Evolutionary conservation across 768 basidiomycete species (phyloP).

Genomic region (Suillus weaverae): DNA sequence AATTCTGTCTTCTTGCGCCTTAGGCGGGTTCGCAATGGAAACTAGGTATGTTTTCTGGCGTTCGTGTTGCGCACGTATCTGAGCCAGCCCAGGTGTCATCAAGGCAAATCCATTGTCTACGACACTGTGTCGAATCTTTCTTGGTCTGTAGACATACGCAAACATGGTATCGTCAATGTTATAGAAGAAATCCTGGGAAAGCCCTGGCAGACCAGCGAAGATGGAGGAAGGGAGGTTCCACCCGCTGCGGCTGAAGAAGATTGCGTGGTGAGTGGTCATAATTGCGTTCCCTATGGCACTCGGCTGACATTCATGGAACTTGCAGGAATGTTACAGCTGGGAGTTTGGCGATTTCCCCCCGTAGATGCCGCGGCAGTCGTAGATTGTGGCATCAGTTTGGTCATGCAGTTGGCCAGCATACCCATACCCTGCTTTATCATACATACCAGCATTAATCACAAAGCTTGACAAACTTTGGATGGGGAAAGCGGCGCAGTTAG

Average conservation of each 20-base stretch:
- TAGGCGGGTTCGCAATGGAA: conserved; percentile 91
- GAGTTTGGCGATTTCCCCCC: conserved; percentile 54
- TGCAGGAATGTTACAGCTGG: conserved; percentile 70
- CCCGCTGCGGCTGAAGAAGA: conserved; percentile 53
- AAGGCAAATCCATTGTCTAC: conserved; percentile 83
- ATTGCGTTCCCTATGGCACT: not conserved
- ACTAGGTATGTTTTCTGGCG: conserved; percentile 45
- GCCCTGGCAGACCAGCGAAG: conserved; percentile 70
- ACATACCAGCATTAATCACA: not conserved
- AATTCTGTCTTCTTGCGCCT: conserved; percentile 73
- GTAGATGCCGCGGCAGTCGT: not conserved
- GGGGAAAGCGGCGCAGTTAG: not conserved
- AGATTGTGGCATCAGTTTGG: not conserved
- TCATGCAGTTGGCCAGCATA: not conserved
- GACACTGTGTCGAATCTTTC: conserved; percentile 86
- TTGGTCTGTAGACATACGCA: conserved; percentile 84
- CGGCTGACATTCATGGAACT: not conserved
- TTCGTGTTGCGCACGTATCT: conserved; percentile 4
- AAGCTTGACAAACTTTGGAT: not conserved
- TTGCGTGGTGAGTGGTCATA: conserved; percentile 58
- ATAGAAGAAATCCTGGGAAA: conserved; percentile 71
- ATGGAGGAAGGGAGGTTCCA: conserved; percentile 64
- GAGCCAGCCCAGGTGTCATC: conserved; percentile 62
- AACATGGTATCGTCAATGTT: conserved; percentile 75
- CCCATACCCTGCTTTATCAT: not conserved